Percentiles rank a stretch among this genome's conserved stretches.
Evolutionary conservation across 768 basidiomycete genomes (phyloP).

Genomic region (Lactarius hatsudake): DNA sequence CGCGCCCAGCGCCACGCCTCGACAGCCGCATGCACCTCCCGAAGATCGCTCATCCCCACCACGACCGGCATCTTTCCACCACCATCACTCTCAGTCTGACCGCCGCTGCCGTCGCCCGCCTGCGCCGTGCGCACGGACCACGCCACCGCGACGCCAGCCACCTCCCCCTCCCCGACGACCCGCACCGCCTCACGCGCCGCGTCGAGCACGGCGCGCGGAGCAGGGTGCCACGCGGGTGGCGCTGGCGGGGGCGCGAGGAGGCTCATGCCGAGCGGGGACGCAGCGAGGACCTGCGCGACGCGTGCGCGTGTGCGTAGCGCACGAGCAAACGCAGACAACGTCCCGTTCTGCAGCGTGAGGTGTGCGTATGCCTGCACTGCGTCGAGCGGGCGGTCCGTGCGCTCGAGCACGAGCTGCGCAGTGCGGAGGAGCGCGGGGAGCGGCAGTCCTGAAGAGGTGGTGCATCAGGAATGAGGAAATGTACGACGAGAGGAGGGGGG

Average conservation of each 20-base stretch:
- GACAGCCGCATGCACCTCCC: constrained; percentile 74
- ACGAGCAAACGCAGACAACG: constrained; percentile 52
- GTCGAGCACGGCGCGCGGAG: constrained; percentile 47
- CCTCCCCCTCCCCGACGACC: constrained; percentile 39
- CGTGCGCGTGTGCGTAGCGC: constrained; percentile 60
- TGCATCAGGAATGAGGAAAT: background rate
- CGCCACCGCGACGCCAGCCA: constrained; percentile 70
- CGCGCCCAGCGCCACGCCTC: constrained; percentile 63
- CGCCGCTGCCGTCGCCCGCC: constrained; percentile 35
- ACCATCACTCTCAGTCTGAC: constrained; percentile 16
- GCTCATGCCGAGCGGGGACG: constrained; percentile 85
- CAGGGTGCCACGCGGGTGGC: constrained; percentile 76
- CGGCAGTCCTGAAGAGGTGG: constrained; percentile 58
- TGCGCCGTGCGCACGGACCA: constrained; percentile 51
- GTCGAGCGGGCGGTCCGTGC: constrained; percentile 59
- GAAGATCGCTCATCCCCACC: constrained; percentile 63
- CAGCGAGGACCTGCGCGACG: constrained; percentile 66
- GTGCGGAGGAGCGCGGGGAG: constrained; percentile 82
- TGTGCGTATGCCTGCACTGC: constrained; percentile 80
- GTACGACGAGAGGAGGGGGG: too few relatives aligned
- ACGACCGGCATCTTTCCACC: constrained; percentile 53
- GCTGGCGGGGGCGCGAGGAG: constrained; percentile 50
- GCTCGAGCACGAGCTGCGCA: constrained; percentile 58
- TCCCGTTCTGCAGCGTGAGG: constrained; percentile 69
- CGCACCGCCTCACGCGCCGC: constrained; percentile 42